Evolutionary conservation across 371 early-diverging fungal genomes (phyloP).

Genomic region (Mucor circinelloides): DNA sequence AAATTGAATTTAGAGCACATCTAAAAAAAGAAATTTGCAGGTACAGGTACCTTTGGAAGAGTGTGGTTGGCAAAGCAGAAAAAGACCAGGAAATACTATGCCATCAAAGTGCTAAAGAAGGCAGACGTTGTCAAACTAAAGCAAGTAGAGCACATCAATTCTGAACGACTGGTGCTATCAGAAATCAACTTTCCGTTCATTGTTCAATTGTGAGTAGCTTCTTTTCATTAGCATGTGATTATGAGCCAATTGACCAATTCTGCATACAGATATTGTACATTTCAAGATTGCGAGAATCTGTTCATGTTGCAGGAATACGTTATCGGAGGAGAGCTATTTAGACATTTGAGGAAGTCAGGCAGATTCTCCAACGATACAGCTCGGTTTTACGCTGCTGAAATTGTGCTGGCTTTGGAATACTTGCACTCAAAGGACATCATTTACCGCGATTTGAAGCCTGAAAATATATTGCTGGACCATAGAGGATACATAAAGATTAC

Average conservation of each 20-base stretch:
- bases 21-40: slow-evolving; percentile 17
- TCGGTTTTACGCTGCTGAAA: slow-evolving; percentile 79
- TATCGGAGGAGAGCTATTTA: slow-evolving; percentile 94
- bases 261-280: slow-evolving; percentile 57
- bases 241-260: background rate
- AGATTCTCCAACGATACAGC: slow-evolving; percentile 87
- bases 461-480: slow-evolving; percentile 89
- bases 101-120: slow-evolving; percentile 93
- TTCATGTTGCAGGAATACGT: slow-evolving; percentile 98
- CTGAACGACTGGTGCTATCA: slow-evolving; percentile 78
- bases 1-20: background rate
- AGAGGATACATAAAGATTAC: slow-evolving; percentile 97
- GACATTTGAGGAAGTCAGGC: slow-evolving; percentile 34
- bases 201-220: slow-evolving; percentile 74
- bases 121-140: slow-evolving; percentile 83
- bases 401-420: slow-evolving; percentile 85
- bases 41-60: slow-evolving; percentile 64
- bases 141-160: slow-evolving; percentile 77
- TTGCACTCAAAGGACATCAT: slow-evolving; percentile 92
- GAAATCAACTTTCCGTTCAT: slow-evolving; percentile 79
- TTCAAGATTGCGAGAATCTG: slow-evolving; percentile 87
- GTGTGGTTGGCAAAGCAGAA: slow-evolving; percentile 57
- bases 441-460: slow-evolving; percentile 96
- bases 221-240: background rate
- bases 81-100: slow-evolving; percentile 71